phyloP scores from a whole-genome alignment of 352 stramenopile genomes.

The Phytophthora pluvialis region DNA sequence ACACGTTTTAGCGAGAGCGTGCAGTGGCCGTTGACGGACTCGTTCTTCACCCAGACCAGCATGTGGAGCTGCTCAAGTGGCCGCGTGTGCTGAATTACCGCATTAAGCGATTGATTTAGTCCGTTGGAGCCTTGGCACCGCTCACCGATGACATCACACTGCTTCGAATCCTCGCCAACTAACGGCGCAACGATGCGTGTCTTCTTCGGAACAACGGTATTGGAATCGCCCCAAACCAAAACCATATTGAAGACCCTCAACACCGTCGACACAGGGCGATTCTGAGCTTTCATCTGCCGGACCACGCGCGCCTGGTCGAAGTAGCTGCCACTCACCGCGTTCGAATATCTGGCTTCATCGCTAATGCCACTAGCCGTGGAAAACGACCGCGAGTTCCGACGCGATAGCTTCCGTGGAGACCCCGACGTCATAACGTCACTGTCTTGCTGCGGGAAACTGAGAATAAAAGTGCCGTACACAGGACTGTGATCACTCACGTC shows the following conservation, averaged over 20 bases:
- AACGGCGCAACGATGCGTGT: slow-evolving; percentile 77
- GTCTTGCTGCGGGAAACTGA: slow-evolving; percentile 66
- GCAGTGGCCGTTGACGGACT: slow-evolving; percentile 81
- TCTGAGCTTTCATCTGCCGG: slow-evolving; percentile 59
- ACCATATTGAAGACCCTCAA: slow-evolving; percentile 82
- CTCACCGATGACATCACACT: slow-evolving; percentile 82
- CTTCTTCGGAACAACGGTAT: slow-evolving; percentile 80
- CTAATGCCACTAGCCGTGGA: slow-evolving; percentile 44
- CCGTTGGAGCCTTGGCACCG: slow-evolving; percentile 57
- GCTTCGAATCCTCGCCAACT: slow-evolving; percentile 78
- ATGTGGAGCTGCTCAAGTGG: slow-evolving; percentile 83
- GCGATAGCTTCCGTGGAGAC: slow-evolving; percentile 26
- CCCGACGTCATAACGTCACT: slow-evolving; percentile 26
- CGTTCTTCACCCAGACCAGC: slow-evolving; percentile 86
- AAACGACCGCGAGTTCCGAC: slow-evolving; percentile 56
- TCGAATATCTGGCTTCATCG: slow-evolving; percentile 36
- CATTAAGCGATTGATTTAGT: slow-evolving; percentile 72
- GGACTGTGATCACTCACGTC: slow-evolving; percentile 86
- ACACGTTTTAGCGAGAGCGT: slow-evolving; percentile 84
- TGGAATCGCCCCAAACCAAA: slow-evolving; percentile 65
- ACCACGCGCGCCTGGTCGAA: slow-evolving; percentile 82
- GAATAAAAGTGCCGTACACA: slow-evolving; percentile 77
- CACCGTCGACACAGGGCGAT: slow-evolving; percentile 68
- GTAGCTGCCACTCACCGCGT: slow-evolving; percentile 61
- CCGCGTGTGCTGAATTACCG: slow-evolving; percentile 72